Percentiles rank a stretch among this genome's conserved stretches.
phyloP scores from a whole-genome alignment of 331 rosid species.

The Malus hybrid region DNA sequence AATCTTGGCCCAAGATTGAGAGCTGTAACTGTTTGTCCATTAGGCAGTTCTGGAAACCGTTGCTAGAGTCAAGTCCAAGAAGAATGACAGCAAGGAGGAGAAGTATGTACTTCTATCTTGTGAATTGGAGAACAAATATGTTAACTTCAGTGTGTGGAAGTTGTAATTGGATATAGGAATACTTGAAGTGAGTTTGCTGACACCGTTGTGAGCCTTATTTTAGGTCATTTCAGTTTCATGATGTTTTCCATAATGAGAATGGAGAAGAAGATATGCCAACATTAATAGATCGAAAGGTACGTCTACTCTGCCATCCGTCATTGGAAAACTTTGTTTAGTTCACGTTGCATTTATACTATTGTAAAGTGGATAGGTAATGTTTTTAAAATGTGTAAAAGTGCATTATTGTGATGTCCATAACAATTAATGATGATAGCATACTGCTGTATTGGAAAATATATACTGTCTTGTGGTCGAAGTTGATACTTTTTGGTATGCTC shows the following conservation, averaged over 20 bases:
- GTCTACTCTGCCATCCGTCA: slow-evolving; percentile 6
- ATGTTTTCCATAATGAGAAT: slow-evolving; percentile 86
- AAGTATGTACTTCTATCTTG: slow-evolving; percentile 51
- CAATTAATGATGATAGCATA: not conserved
- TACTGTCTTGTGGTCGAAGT: not conserved
- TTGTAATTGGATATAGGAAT: slow-evolving; percentile 4
- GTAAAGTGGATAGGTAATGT: not conserved
- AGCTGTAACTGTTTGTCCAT: slow-evolving; percentile 18
- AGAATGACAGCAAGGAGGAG: slow-evolving; percentile 86
- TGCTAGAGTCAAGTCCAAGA: slow-evolving; percentile 88
- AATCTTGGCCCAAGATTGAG: slow-evolving; percentile 13
- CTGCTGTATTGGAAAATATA: not conserved
- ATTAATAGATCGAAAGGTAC: slow-evolving; percentile 80
- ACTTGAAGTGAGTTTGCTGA: slow-evolving; percentile 9
- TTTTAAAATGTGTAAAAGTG: not conserved
- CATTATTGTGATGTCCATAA: not conserved
- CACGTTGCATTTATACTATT: not conserved
- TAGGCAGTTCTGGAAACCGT: slow-evolving; percentile 96
- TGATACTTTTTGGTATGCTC: slow-evolving; percentile 1
- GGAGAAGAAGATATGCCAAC: slow-evolving; percentile 88
- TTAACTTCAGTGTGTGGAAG: slow-evolving; percentile 11
- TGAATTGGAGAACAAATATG: slow-evolving; percentile 8
- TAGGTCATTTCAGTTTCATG: slow-evolving; percentile 86
- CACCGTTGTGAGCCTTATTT: slow-evolving; percentile 24
- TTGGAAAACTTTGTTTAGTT: slow-evolving; percentile 20